Base-by-base conservation (phyloP, 768 basidiomycete genomes). In the Sarcodon sp. region DNA sequence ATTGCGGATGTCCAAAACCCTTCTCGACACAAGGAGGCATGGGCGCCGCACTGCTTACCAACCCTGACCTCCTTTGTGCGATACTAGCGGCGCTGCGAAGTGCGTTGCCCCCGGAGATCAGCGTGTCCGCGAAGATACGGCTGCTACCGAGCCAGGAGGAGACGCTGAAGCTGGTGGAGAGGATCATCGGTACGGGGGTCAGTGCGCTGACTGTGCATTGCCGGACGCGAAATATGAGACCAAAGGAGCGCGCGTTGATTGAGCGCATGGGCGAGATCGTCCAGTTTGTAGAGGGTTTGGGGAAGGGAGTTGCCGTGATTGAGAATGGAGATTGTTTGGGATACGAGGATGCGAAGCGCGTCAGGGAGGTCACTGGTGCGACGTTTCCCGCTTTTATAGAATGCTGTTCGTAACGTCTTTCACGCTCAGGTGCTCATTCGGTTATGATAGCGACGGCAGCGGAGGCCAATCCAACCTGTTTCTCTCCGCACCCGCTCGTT, bases 361-460 rank as follows among this genome's bases (percentile, higher is more conserved):
- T 97, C 34, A 74, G 83, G 38, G 69, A 70, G 44, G 62, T 79
- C 27, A 98, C 93, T 32, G 87, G 91, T 80, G 57, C 44, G 73
- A 64, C 1, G 43, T 11, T 13, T 41, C 6, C 35, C 6, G 27
- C 16, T 10, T 9, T 21, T 39, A 34, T 10, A 38, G 32, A 10
- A 52, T 33, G 1, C 16, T 21, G 7, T 9, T 12, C 32, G 27
- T 11, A 31, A 44, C 6, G 48, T 15, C 12, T 31, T 34, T 43
- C 51, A 31, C 41, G 12, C 4, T 27, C 47, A 85, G 84, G 82
- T 3, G 90, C 89, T 9, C 79, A 87, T 56, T 92, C 90, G 0
- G 82, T 91, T 36, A 99, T 99, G 96, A 85, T 99, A 36, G 96
- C 96, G 16, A 83, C 92, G 5, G 91, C 83, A 1, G 96, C 93